phyloP scores from a whole-genome alignment of 78 protist genomes.

The Chrysochromulina parva region DNA sequence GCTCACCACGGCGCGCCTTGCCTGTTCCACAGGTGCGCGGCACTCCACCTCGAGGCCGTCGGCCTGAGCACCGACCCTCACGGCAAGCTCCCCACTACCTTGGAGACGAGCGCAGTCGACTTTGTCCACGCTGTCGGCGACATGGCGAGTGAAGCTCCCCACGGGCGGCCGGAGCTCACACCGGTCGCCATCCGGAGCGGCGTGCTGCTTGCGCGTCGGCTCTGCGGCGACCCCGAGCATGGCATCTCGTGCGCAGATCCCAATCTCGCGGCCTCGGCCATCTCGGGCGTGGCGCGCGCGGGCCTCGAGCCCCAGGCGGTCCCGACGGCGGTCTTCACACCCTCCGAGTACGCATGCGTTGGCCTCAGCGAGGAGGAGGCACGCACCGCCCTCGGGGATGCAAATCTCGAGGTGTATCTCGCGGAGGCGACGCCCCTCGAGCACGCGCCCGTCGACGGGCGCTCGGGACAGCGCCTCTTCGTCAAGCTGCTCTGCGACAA shows the following conservation, averaged over 20 bases:
- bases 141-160: constrained; percentile 65
- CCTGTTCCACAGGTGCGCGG: too few relatives aligned
- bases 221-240: constrained; percentile 50
- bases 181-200: constrained; percentile 92
- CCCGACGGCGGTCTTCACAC: constrained; percentile 95
- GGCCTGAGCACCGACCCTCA: too few relatives aligned
- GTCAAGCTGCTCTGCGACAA: constrained; percentile 64
- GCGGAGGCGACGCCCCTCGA: constrained; percentile 68
- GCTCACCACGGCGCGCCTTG: too few relatives aligned
- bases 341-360: constrained; percentile 84
- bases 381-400: constrained; percentile 67
- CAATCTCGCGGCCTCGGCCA: too few relatives aligned
- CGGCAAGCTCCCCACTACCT: too few relatives aligned
- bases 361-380: constrained; percentile 90
- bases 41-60: neutral
- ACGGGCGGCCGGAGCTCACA: constrained; percentile 85
- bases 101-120: too few relatives aligned
- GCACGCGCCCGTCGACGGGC: constrained; percentile 55
- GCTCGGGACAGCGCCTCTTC: constrained; percentile 52
- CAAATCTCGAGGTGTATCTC: constrained; percentile 70
- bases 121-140: constrained; percentile 15
- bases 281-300: neutral
- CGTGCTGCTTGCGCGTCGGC: constrained; percentile 68
- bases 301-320: constrained; percentile 67
- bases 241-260: too few relatives aligned